Evolutionary conservation across 169 alveolate species (phyloP), one percentile per base, ranked within the genome.

Genomic region (Eimeria praecox): DNA sequence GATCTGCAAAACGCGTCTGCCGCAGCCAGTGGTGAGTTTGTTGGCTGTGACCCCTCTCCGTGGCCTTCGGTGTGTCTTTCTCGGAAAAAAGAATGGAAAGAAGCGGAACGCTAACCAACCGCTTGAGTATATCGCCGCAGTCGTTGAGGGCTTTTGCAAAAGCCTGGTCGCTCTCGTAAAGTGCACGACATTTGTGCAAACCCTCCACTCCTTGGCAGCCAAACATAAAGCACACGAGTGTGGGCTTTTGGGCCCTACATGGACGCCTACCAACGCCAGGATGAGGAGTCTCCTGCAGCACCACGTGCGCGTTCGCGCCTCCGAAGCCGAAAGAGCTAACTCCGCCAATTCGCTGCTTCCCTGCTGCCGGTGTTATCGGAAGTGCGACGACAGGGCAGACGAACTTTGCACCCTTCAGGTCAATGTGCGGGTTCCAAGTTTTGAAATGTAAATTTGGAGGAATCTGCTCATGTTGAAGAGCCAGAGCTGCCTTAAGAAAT

Each of bases 381-480:
- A 94, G 69, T 33, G 93, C 86, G 18, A 40, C 83, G 18, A 89
- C 89, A 64, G 98, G 98, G n/a, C 97, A 64, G 12, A 78, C 90
- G 59, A 97, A 93, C 86, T 96, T 95, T 80, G 97, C 97, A 10
- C 97, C 97, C 75, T 96, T 92, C 77, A 97, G 80, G 92, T 97
- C 97, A 86, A 97, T 97, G 92, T 97, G 97, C 38, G 98, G 98
- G 71, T 97, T 97, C 95, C 97, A 56, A 27, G 62, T 94, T 46
- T 97, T 97, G 94, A 97, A 95, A 52, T 97, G 98, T 52, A 97
- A 96, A 95, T 97, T 97, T 10, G 98, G 98, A 33, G 98, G 98
- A 52, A 97, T 96, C 52, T 66, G 95, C 56, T 97, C 96, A 75
- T 96, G 75, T 42, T 95, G 93, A 44, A 97, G 92, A 73, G 96